Percentiles rank a stretch among this genome's conserved stretches.
These are phyloP conservation scores for Termitomyces sp. DNA, from an alignment of 768 basidiomycete species.

Conservation along the genomic window DNA sequence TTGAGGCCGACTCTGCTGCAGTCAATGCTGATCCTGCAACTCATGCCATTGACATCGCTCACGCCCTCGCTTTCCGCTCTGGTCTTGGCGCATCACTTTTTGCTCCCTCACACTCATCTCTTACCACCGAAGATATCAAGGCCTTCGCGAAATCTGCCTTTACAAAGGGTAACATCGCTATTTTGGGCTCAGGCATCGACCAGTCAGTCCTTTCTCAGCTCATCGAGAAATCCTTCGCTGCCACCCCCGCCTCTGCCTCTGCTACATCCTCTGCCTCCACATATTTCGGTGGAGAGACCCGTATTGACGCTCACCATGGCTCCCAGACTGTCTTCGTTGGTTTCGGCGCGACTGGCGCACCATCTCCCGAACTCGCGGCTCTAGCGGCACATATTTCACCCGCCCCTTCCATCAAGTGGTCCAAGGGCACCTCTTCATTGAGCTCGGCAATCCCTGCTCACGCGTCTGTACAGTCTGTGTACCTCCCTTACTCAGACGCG, in stretches of 20 bases:
- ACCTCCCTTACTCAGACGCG: conserved; percentile 91
- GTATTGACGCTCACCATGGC: conserved; percentile 56
- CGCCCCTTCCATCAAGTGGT: conserved; percentile 83
- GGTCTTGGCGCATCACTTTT: conserved; percentile 92
- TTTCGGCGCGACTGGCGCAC: conserved; percentile 67
- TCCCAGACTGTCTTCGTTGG: conserved; percentile 86
- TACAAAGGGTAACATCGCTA: conserved; percentile 74
- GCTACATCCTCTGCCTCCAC: conserved; percentile 31
- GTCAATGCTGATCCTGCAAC: conserved; percentile 59
- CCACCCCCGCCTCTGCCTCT: conserved; percentile 35
- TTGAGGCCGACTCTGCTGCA: conserved; percentile 65
- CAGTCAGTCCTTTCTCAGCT: conserved; percentile 65
- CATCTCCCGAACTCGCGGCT: conserved; percentile 70
- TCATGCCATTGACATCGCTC: conserved; percentile 82
- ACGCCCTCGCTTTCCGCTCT: conserved; percentile 87
- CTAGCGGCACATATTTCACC: conserved; percentile 82
- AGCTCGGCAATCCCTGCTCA: conserved; percentile 54
- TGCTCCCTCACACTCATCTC: conserved; percentile 62
- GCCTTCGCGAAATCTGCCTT: conserved; percentile 72
- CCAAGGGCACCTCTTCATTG: conserved; percentile 66
- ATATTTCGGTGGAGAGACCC: conserved; percentile 84
- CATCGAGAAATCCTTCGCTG: conserved; percentile 63
- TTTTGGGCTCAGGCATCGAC: conserved; percentile 86
- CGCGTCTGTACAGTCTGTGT: conserved; percentile 67
- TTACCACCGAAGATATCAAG: conserved; percentile 69